These are phyloP conservation scores for Xylaria sp. DNA, from an alignment of 2,329 filamentous ascomycete species.

Conservation along the genomic window DNA sequence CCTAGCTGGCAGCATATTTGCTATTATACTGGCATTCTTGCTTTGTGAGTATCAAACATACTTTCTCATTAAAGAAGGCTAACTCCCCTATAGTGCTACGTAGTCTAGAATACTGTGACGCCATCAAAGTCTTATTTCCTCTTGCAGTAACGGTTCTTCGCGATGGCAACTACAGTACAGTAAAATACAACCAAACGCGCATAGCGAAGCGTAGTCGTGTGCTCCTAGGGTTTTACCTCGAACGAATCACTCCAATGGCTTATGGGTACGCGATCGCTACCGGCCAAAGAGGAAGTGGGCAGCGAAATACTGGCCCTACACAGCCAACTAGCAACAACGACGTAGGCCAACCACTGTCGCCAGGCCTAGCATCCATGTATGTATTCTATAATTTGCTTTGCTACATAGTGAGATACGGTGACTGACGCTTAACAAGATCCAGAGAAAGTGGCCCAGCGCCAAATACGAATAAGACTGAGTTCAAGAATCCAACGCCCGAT, in stretches of 20 bases:
- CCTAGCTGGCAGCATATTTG: background rate
- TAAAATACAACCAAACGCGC: background rate
- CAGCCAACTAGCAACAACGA: background rate
- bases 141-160: background rate
- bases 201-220: background rate
- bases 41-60: background rate
- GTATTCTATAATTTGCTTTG: background rate
- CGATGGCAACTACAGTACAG: background rate
- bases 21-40: background rate
- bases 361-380: background rate
- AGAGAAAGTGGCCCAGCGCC: background rate
- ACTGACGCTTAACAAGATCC: background rate
- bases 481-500: background rate
- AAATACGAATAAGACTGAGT: background rate
- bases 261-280: background rate
- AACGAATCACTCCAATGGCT: background rate
- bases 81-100: background rate
- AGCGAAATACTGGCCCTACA: background rate
- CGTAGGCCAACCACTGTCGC: background rate
- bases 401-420: no score
- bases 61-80: background rate
- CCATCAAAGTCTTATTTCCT: no score
- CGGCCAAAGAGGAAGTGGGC: background rate
- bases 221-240: background rate
- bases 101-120: background rate